Evolutionary conservation across 1,139 yeast species (phyloP).

Genomic region (Pichia inconspicua): DNA sequence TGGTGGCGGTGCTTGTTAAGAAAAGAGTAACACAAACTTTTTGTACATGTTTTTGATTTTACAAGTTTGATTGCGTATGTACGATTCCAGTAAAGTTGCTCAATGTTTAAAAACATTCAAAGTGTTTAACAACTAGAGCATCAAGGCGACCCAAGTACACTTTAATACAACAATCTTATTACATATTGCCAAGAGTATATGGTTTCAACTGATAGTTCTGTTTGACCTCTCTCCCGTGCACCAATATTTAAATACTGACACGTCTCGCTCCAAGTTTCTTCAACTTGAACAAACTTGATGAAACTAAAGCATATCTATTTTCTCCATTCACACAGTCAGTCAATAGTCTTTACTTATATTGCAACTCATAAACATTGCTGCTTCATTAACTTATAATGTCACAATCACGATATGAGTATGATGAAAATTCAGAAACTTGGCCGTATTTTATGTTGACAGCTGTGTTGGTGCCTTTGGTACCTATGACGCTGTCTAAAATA

Average conservation of each 20-base stretch:
- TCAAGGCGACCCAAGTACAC: too few relatives aligned
- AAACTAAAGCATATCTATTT: not conserved
- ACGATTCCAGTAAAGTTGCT: too few relatives aligned
- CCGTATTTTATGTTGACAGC: slow-evolving; percentile 84
- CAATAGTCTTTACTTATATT: not conserved
- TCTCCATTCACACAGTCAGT: not conserved
- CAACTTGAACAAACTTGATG: not conserved
- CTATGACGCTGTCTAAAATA: slow-evolving; percentile 44
- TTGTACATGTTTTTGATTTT: too few relatives aligned
- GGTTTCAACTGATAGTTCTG: too few relatives aligned
- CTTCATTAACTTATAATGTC: slow-evolving; percentile 17
- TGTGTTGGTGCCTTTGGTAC: slow-evolving; percentile 56
- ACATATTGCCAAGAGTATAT: too few relatives aligned
- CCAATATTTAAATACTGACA: not conserved
- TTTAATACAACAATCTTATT: too few relatives aligned
- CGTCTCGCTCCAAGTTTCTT: not conserved
- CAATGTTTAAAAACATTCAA: too few relatives aligned
- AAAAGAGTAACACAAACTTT: not conserved
- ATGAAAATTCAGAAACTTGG: slow-evolving; percentile 92
- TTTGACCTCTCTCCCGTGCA: not conserved
- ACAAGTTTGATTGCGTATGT: too few relatives aligned
- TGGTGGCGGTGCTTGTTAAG: not conserved
- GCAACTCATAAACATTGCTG: not conserved
- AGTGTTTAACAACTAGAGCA: too few relatives aligned
- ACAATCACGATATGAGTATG: slow-evolving; percentile 60